A percentile compares a stretch with the other conserved stretches of the same genome.
phyloP scores from a whole-genome alignment of 2,329 filamentous ascomycete species.

The Geosmithia flava region DNA sequence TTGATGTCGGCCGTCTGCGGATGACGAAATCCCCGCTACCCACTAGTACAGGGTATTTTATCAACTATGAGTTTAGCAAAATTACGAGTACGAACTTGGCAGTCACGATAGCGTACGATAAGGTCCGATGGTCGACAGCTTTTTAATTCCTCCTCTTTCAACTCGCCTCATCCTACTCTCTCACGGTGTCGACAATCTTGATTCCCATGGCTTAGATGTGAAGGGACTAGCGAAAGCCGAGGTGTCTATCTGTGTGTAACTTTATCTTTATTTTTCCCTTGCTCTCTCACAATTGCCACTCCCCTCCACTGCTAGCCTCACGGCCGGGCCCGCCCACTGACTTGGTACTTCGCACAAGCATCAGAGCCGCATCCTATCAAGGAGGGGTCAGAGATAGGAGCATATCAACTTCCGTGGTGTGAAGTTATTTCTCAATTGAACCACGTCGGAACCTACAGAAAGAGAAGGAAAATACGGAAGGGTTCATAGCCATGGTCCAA shows the following conservation, averaged over 20 bases:
- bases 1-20: too few relatives aligned
- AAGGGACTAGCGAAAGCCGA: background rate
- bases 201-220: background rate
- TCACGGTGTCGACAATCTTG: background rate
- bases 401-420: too few relatives aligned
- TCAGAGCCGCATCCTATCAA: too few relatives aligned
- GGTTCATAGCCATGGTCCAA: background rate
- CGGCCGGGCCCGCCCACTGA: too few relatives aligned
- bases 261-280: background rate
- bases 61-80: background rate
- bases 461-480: too few relatives aligned
- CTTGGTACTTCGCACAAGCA: too few relatives aligned
- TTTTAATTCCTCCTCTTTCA: background rate
- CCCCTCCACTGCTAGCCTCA: background rate
- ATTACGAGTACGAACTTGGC: background rate
- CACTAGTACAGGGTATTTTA: background rate
- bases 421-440: too few relatives aligned
- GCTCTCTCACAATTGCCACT: background rate
- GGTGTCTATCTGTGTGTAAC: background rate
- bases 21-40: too few relatives aligned
- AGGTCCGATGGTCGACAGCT: background rate
- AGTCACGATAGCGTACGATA: background rate
- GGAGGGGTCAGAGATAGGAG: too few relatives aligned
- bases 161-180: background rate
- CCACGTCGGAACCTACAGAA: too few relatives aligned